Evolutionary conservation across 805 yeast genomes (phyloP), one percentile per base, ranked within the genome.

Genomic region (Spathaspora arborariae): DNA sequence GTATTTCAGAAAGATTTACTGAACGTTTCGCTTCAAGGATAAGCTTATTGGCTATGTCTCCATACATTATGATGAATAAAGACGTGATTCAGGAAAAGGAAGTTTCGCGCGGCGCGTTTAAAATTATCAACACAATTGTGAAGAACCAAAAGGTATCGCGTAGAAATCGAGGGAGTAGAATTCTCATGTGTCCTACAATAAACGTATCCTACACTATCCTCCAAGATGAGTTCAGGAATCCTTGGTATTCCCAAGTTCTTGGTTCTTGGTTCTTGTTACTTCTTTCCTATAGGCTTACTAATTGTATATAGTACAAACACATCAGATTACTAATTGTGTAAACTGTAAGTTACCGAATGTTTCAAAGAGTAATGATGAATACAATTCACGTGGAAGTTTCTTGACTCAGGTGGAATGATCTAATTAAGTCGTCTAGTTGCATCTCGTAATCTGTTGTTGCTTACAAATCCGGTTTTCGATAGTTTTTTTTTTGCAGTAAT

Each of bases 1-100:
- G 91, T 1, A 87, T 59, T 11, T 69, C 72, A 8, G 82, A 84
- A 26, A 92, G 66, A 19, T 80, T 76, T 49, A 76, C 77, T 0
- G 96, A 70, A 53, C 98, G 72, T 51, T 90, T 85, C 13, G 97
- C 94, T 48, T 94, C 97, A 30, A 81, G 72, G 1, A 88, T 75
- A n/a, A 92, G 78, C 62, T 92, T 92, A 50, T 81, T 79, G 2
- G 92, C 97, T 4, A 79, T 57, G 56, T 91, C 97, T 22, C 97
- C 97, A 57, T 88, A 88, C 99, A 92, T 92, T 22, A 5, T 41
- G 5, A n/a, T 24, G 24, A 22, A 8, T 4, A 24, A 9, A 7
- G 3, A 3, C 11, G 27, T 8, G 27, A 24, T 9, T 4, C 27
- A 24, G 27, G 11, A 7, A 24, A 5, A 24, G 8, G 11, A 22